Base-by-base conservation (phyloP, 2,329 filamentous ascomycete genomes). In the Microascus cirrosus region DNA sequence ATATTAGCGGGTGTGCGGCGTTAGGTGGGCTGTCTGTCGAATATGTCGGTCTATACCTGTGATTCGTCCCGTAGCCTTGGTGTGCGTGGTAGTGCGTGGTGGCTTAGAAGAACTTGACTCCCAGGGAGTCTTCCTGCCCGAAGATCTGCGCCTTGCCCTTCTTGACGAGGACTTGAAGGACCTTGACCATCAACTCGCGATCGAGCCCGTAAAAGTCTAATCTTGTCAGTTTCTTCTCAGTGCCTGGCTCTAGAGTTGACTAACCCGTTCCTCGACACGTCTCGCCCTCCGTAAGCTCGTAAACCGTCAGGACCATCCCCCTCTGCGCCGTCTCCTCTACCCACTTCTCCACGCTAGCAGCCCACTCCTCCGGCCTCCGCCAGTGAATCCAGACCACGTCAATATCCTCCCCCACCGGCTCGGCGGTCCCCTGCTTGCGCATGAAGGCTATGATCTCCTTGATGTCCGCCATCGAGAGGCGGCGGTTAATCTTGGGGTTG, bases 71-170 rank as follows among this genome's bases (percentile, higher is more conserved):
- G 45, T 50, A 7, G 6, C 20, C 22, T 20, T 22, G 45, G n/a
- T 24, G 45, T 20, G 12, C n/a, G 22, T 24, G 12, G 45, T 50
- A 22, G 55, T 22, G 35, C 48, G 53, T 51, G 20, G 42, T 50
- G 48, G 45, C 54, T 85, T 75, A 96, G 69, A 97, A 97, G 75
- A 99, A 97, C 75, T 99, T 99, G 63, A 97, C 90, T 66, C 94
- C 94, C 66, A 89, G 84, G 60, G 89, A 88, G 68, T 93, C 90
- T 66, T 93, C 91, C 57, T 84, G 82, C 36, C 93, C 93, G 74
- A 99, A 97, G 28, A 97, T 84, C 71, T 97, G 93, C 15, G 92
- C 93, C 73, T 89, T 95, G 64, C 91, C 91, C 61, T 87, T 82
- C 78, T 95, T 96, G 39, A 95, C 92, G 54, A 96, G 78, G 55